Percentiles rank a stretch among this genome's conserved stretches.
Conservation (phyloP, 306 rosid species). For the Alnus glutinosa region DNA sequence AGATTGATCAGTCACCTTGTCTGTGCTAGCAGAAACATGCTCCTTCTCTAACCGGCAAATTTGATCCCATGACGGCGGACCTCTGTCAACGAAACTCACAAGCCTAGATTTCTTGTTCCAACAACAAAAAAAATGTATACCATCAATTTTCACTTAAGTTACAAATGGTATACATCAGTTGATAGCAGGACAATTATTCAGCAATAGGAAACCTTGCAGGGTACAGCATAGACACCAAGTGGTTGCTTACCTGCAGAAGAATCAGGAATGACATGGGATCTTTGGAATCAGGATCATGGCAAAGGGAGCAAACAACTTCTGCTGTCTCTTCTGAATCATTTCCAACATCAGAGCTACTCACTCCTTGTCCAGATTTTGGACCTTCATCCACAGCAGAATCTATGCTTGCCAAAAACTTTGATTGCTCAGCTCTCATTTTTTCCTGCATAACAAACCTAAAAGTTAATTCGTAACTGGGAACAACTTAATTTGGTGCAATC, state of each 20-base stretch:
- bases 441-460: slow-evolving; percentile 46
- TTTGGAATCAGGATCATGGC: slow-evolving; percentile 78
- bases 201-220: slow-evolving; percentile 17
- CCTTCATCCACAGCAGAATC: slow-evolving; percentile 57
- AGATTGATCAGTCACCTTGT: slow-evolving; percentile 43
- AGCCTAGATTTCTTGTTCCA: slow-evolving; percentile 80
- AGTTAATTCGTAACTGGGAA: slow-evolving; percentile 23
- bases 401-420: slow-evolving; percentile 79
- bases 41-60: slow-evolving; percentile 49
- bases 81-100: slow-evolving; percentile 72
- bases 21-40: slow-evolving; percentile 32
- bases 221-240: slow-evolving; percentile 8
- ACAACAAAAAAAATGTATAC: slow-evolving; percentile 9
- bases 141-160: slow-evolving; percentile 24
- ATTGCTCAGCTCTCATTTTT: slow-evolving; percentile 90
- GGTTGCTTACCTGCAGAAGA: slow-evolving; percentile 68
- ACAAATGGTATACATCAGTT: slow-evolving; percentile 13
- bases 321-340: slow-evolving; percentile 54
- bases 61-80: slow-evolving; percentile 74
- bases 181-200: neutral
- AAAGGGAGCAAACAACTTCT: slow-evolving; percentile 84
- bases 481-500: slow-evolving; percentile 16
- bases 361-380: slow-evolving; percentile 53
- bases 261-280: slow-evolving; percentile 71
- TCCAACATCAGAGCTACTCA: slow-evolving; percentile 36